Evolutionary conservation across 345 rosid species (phyloP).

Genomic region (Linum trigynum): DNA sequence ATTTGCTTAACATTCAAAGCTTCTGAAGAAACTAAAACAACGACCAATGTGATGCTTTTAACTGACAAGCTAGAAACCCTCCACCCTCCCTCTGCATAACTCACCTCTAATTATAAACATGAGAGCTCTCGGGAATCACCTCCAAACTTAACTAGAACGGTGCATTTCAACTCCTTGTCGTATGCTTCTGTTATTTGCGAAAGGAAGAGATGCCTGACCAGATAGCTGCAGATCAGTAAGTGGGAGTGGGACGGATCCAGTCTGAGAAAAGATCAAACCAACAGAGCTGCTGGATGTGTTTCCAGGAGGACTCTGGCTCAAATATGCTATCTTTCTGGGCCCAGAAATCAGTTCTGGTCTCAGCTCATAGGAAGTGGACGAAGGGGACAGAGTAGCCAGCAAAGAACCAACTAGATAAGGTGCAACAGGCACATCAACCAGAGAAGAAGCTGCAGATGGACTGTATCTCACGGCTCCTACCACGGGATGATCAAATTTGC

Average conservation of each 20-base stretch:
- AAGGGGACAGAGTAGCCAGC: conserved; percentile 2
- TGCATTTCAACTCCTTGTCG: conserved; percentile 64
- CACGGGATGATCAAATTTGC: conserved; percentile 27
- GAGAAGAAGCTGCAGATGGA: conserved; percentile 16
- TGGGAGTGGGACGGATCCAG: conserved; percentile 47
- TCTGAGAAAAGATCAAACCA: conserved; percentile 63
- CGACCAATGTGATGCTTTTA: neutral
- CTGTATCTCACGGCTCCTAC: conserved; percentile 17
- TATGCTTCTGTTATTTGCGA: conserved; percentile 54
- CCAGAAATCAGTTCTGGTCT: conserved; percentile 16
- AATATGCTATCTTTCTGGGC: conserved; percentile 10
- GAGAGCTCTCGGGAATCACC: no score
- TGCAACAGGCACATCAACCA: conserved; percentile 18
- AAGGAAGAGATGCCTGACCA: conserved; percentile 55
- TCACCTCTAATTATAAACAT: neutral
- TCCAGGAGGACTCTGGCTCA: conserved; percentile 31
- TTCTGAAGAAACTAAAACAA: neutral
- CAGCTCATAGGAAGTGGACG: conserved; percentile 20
- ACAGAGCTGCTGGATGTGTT: conserved; percentile 54
- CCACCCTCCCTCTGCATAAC: neutral
- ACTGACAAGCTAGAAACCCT: neutral
- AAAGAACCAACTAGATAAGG: conserved; percentile 21
- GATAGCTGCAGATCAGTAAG: conserved; percentile 64
- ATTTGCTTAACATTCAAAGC: neutral
- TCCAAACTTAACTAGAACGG: conserved; percentile 42